Evolutionary conservation across 116 monocot species (phyloP).

Genomic region (Posidonia oceanica): DNA sequence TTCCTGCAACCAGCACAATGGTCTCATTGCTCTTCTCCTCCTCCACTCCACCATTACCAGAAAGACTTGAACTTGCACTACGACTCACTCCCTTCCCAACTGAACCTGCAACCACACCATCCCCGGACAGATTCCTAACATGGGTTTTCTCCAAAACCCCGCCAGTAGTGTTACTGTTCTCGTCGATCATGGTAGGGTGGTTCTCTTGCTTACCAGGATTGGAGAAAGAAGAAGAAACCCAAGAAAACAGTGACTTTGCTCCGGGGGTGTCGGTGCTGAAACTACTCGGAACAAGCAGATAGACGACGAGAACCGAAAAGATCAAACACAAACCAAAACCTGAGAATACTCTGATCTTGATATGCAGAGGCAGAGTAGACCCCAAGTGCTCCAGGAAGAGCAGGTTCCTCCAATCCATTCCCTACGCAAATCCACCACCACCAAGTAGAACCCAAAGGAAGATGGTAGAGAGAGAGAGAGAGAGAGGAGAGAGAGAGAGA

Average conservation of each 20-base stretch:
- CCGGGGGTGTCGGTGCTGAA: not conserved
- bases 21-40: not conserved
- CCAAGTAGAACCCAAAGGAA: not conserved
- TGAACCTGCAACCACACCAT: not conserved
- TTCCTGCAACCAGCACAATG: not conserved
- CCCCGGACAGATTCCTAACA: not conserved
- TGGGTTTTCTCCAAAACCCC: constrained; percentile 3
- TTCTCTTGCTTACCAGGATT: not conserved
- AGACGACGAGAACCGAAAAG: constrained; percentile 3
- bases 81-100: not conserved
- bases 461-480: not conserved
- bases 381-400: constrained; percentile 2
- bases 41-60: not conserved
- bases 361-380: not conserved
- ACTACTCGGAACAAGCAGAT: not conserved
- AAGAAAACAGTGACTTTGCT: not conserved
- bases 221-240: constrained; percentile 8
- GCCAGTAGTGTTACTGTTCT: not conserved
- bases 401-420: constrained; percentile 9
- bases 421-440: not conserved
- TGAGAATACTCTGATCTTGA: constrained; percentile 1
- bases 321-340: constrained; percentile 5
- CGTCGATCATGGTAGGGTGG: not conserved
- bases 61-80: not conserved
- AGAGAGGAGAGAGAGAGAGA: not conserved